These are phyloP conservation scores for Candolleomyces aberdarensis DNA, from an alignment of 768 basidiomycete genomes.

Conservation along the genomic window DNA sequence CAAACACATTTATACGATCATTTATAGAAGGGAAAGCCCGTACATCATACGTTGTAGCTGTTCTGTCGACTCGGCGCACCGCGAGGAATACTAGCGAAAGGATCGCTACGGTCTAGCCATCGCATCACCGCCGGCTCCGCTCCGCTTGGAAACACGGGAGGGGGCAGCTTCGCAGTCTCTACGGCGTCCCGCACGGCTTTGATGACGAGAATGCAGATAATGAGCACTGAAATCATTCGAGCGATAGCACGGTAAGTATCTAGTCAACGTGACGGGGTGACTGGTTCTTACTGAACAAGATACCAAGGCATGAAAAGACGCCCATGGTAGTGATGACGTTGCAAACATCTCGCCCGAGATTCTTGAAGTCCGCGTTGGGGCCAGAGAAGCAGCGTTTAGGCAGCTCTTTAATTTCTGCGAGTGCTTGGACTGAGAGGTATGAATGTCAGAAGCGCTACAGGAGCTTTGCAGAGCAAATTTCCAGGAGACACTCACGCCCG, in stretches of 20 bases:
- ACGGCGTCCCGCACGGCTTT: conserved; percentile 22
- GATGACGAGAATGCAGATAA: conserved; percentile 22
- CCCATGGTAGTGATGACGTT: conserved; percentile 26
- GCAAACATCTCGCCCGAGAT: conserved; percentile 21
- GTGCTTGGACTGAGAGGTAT: conserved; percentile 19
- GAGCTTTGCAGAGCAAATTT: not conserved
- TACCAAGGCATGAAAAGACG: conserved; percentile 23
- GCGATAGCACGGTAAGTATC: not conserved
- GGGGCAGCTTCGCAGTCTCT: conserved; percentile 24
- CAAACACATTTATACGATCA: not conserved
- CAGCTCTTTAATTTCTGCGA: conserved; percentile 23
- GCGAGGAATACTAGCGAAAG: conserved; percentile 12
- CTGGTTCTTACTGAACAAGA: conserved; percentile 19
- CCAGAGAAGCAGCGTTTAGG: conserved; percentile 23
- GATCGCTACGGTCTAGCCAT: conserved; percentile 27
- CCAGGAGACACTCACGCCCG: conserved; percentile 16
- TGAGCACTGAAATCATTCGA: conserved; percentile 17
- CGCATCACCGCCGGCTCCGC: conserved; percentile 28
- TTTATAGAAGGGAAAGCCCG: not conserved
- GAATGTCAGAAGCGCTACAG: not conserved
- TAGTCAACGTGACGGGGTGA: not conserved
- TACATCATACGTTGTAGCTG: conserved; percentile 2
- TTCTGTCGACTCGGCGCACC: not conserved
- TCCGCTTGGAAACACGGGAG: conserved; percentile 25
- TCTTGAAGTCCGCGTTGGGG: conserved; percentile 19